These are phyloP conservation scores for Beauveria asiatica DNA, from an alignment of 2,329 filamentous ascomycete genomes.

Conservation along the genomic window DNA sequence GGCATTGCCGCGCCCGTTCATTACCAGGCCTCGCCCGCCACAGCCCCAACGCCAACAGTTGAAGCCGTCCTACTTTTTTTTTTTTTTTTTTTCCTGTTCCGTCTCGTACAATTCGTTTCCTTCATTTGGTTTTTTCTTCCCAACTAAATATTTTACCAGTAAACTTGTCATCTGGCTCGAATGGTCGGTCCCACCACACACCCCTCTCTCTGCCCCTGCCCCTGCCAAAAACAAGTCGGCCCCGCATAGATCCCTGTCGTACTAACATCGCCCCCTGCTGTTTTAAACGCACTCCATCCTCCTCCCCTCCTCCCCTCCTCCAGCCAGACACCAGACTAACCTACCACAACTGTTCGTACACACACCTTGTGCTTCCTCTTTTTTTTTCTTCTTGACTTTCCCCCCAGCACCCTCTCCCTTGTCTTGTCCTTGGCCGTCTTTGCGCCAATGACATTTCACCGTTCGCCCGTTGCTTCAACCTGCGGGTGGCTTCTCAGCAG, in stretches of 20 bases:
- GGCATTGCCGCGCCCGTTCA: too few relatives aligned
- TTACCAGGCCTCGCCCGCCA: neutral
- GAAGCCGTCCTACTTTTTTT: neutral
- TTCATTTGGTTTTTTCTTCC: too few relatives aligned
- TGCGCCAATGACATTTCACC: neutral
- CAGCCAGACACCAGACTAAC: neutral
- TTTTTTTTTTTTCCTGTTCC: too few relatives aligned
- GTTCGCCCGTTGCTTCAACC: neutral
- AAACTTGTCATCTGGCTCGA: slow-evolving; percentile 6
- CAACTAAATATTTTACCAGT: too few relatives aligned
- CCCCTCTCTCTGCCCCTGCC: neutral
- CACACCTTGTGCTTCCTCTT: neutral
- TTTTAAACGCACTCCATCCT: neutral
- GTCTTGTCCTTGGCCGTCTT: neutral
- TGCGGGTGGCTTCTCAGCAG: too few relatives aligned
- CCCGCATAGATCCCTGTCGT: neutral
- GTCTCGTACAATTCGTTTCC: neutral
- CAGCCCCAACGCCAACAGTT: neutral
- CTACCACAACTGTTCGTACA: neutral
- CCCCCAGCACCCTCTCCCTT: neutral
- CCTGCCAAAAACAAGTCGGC: slow-evolving; percentile 8
- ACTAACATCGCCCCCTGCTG: neutral
- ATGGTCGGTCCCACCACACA: slow-evolving; percentile 3
- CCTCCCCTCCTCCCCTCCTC: neutral
- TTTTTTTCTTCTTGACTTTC: neutral